Evolutionary conservation across 352 stramenopile genomes (phyloP).

Genomic region (Globisporangium perplexum): DNA sequence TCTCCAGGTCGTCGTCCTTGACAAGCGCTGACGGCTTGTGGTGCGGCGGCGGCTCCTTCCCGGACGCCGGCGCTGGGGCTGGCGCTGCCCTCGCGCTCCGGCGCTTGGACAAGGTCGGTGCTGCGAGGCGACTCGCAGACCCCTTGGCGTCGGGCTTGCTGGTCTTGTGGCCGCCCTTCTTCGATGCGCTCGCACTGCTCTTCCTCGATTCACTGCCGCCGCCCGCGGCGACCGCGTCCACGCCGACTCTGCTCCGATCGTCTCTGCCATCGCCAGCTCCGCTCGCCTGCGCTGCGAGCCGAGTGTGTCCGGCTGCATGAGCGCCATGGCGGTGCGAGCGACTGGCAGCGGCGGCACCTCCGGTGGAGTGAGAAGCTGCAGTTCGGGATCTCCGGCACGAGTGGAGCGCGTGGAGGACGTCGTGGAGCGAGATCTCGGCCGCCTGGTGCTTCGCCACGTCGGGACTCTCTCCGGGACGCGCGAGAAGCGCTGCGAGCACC

Average conservation of each 20-base stretch:
- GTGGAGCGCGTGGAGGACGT: constrained; percentile 5
- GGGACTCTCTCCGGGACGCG: too few species aligned
- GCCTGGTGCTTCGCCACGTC: too few species aligned
- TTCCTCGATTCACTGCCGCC: not conserved
- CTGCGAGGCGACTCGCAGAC: not conserved
- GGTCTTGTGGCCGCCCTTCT: not conserved
- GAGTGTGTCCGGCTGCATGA: not conserved
- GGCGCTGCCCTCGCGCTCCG: not conserved
- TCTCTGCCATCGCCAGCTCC: too few species aligned
- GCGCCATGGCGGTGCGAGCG: too few species aligned
- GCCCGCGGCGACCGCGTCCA: not conserved
- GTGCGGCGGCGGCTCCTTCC: not conserved
- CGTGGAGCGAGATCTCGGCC: constrained; percentile 8
- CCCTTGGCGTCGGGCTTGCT: not conserved
- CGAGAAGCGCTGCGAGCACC: constrained; percentile 22
- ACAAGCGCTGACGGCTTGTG: not conserved
- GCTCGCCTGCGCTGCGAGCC: too few species aligned
- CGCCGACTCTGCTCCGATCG: not conserved
- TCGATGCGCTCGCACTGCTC: not conserved
- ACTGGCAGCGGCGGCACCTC: too few species aligned
- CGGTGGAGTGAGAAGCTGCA: not conserved
- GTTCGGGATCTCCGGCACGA: constrained; percentile 6
- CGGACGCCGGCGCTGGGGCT: too few species aligned
- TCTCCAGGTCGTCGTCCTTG: not conserved
- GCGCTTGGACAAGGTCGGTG: not conserved